Conservation (phyloP, 192 early-diverging fungal species). For the Backusella parvicylindrica region DNA sequence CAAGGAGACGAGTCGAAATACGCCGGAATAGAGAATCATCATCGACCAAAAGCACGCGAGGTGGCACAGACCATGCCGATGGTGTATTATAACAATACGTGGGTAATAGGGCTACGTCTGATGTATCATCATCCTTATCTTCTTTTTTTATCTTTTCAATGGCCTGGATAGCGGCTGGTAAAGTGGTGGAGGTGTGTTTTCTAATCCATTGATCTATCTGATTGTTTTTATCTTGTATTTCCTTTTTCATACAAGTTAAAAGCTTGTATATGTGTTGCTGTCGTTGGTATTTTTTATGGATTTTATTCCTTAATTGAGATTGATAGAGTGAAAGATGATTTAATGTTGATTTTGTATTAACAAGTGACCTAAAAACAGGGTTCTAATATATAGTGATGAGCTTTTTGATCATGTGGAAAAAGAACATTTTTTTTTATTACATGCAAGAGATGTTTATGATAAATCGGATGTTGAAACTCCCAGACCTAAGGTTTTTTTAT, state of each 20-base stretch:
- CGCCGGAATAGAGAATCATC: constrained; percentile 58
- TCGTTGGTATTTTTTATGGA: neutral
- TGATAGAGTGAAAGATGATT: neutral
- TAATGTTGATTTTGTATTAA: neutral
- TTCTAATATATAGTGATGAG: neutral
- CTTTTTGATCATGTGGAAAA: neutral
- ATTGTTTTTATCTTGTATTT: neutral
- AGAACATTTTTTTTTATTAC: neutral
- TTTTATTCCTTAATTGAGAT: neutral
- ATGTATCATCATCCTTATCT: neutral
- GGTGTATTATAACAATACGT: neutral
- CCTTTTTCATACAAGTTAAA: neutral
- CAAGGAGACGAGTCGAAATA: constrained; percentile 49
- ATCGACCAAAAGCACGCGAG: constrained; percentile 60
- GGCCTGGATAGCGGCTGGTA: neutral
- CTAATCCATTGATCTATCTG: neutral
- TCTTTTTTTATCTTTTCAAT: neutral
- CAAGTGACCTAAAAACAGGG: neutral
- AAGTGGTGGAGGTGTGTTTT: neutral
- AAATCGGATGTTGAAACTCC: constrained; percentile 1
- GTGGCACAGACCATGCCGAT: constrained; percentile 38
- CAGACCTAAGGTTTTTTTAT: neutral
- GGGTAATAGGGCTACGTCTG: neutral
- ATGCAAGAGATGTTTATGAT: neutral
- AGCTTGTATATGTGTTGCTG: neutral